These are phyloP conservation scores for Xylariaceae sp. DNA, from an alignment of 2,329 filamentous ascomycete genomes.

Conservation along the genomic window DNA sequence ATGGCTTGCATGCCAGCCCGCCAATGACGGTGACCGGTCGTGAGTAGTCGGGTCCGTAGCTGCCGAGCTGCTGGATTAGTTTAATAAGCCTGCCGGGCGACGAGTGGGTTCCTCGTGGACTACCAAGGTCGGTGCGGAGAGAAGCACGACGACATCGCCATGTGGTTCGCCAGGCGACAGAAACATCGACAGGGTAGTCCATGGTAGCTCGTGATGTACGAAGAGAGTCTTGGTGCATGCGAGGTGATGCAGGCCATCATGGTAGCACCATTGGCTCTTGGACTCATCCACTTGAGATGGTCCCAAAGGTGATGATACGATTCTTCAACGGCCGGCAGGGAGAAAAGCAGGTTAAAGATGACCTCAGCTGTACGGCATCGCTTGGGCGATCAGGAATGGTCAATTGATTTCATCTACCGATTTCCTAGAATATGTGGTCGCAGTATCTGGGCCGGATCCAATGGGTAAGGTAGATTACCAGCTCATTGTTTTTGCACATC, in stretches of 20 bases:
- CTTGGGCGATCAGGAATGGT: no score
- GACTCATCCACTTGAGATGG: conserved; percentile 19
- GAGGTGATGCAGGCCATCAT: conserved; percentile 24
- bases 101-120: neutral
- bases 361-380: no score
- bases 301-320: conserved; percentile 9
- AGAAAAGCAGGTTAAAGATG: no score
- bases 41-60: conserved; percentile 19
- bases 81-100: conserved; percentile 11
- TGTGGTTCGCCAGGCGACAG: conserved; percentile 4
- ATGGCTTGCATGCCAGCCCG: conserved; percentile 20
- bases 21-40: conserved; percentile 24
- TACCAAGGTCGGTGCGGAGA: neutral
- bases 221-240: conserved; percentile 13
- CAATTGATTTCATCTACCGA: no score
- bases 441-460: no score
- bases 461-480: no score
- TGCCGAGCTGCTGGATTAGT: conserved; percentile 22
- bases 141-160: conserved; percentile 1
- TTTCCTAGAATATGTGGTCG: no score
- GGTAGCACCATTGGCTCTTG: conserved; percentile 19
- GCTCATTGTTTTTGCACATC: no score
- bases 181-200: conserved; percentile 18
- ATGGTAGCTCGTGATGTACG: conserved; percentile 14
- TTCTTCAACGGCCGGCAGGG: conserved; percentile 2